Conservation (phyloP, 345 rosid genomes). For the Citrus mangshanensis region DNA sequence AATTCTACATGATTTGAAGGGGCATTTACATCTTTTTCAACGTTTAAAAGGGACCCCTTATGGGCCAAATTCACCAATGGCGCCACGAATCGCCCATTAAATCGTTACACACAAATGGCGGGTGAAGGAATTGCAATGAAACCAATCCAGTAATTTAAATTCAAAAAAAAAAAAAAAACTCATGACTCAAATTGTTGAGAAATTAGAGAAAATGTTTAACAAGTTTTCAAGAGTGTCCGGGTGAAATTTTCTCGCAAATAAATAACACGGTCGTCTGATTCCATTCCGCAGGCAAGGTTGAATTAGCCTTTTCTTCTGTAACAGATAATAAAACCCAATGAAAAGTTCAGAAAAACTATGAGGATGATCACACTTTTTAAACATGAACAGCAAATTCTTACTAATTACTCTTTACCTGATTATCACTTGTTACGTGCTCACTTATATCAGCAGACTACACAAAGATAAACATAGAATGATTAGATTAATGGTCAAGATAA, state of each 20-base stretch:
- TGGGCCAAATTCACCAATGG: too few relatives aligned
- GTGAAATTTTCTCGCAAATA: slow-evolving; percentile 90
- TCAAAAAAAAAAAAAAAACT: too few relatives aligned
- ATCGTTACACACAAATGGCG: too few relatives aligned
- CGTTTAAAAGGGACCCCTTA: too few relatives aligned
- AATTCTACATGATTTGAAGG: too few relatives aligned
- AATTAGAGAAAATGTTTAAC: slow-evolving; percentile 72
- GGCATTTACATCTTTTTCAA: too few relatives aligned
- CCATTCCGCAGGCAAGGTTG: slow-evolving; percentile 91
- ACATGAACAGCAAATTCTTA: neutral
- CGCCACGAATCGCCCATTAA: too few relatives aligned
- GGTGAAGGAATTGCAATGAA: too few relatives aligned
- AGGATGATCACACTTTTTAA: neutral
- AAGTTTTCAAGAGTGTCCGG: slow-evolving; percentile 67
- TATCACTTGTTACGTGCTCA: slow-evolving; percentile 77
- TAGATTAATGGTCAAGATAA: neutral
- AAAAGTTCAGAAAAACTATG: neutral
- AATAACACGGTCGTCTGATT: slow-evolving; percentile 82
- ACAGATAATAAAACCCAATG: neutral
- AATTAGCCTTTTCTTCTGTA: slow-evolving; percentile 52
- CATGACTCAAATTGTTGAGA: slow-evolving; percentile 43
- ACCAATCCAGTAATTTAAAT: too few relatives aligned
- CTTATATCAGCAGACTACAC: slow-evolving; percentile 71
- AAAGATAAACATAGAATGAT: slow-evolving; percentile 2
- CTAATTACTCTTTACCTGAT: slow-evolving; percentile 48